Evolutionary conservation across 2,329 filamentous ascomycete genomes (phyloP).

Genomic region (Penicillium sp.): DNA sequence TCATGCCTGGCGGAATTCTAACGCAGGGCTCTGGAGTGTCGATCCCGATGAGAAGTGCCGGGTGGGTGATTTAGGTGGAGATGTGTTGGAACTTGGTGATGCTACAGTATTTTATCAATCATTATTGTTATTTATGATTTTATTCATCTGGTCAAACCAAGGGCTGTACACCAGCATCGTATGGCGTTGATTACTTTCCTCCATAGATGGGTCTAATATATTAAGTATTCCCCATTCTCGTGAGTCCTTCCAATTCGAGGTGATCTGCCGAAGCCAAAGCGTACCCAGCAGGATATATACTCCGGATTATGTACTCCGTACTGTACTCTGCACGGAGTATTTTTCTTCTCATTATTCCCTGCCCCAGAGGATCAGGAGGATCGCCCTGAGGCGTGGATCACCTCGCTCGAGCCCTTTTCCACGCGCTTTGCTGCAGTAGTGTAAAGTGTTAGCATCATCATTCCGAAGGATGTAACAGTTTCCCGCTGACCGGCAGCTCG

Average conservation of each 20-base stretch:
- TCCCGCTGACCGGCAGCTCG: background rate
- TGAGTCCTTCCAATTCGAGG: slow-evolving; percentile 3
- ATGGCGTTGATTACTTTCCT: background rate
- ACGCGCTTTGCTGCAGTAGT: background rate
- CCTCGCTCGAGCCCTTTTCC: slow-evolving; percentile 18
- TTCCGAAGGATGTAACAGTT: background rate
- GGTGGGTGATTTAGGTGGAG: background rate
- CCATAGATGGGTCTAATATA: background rate
- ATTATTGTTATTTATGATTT: too few species aligned
- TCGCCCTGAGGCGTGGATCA: slow-evolving; percentile 23
- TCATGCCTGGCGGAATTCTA: slow-evolving; percentile 19
- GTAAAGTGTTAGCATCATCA: background rate
- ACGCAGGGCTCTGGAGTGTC: slow-evolving; percentile 22
- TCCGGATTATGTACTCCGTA: too few species aligned
- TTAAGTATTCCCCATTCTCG: background rate
- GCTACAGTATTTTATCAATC: background rate
- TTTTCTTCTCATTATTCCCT: background rate
- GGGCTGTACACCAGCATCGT: background rate
- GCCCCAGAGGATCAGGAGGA: slow-evolving; percentile 17
- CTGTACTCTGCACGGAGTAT: too few species aligned
- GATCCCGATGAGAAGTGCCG: slow-evolving; percentile 30
- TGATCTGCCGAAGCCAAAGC: background rate
- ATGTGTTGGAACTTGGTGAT: background rate
- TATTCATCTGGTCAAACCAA: background rate
- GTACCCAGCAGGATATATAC: too few species aligned